Percentiles rank a stretch among this genome's conserved stretches.
Evolutionary conservation across 495 filamentous ascomycete genomes (phyloP).

Genomic region (Lindgomyces ingoldianus): DNA sequence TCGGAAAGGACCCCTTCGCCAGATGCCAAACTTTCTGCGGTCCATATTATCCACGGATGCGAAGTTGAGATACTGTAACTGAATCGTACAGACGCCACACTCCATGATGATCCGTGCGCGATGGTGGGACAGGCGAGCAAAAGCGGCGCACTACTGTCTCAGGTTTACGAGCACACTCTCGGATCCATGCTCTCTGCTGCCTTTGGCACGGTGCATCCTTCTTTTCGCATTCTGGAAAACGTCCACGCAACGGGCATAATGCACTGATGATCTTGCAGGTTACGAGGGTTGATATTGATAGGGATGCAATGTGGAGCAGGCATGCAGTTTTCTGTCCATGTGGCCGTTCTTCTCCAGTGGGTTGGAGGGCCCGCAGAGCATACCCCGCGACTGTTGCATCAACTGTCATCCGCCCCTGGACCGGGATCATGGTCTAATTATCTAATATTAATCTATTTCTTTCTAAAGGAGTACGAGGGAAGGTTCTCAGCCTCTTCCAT

Average conservation of each 20-base stretch:
- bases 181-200: not conserved
- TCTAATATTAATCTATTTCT: too few relatives aligned
- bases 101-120: not conserved
- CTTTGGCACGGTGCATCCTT: not conserved
- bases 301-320: too few relatives aligned
- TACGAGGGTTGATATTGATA: not conserved
- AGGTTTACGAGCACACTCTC: constrained; percentile 13
- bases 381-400: not conserved
- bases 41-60: constrained; percentile 2
- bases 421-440: too few relatives aligned
- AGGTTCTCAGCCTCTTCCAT: too few relatives aligned
- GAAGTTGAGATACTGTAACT: not conserved
- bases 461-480: too few relatives aligned
- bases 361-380: not conserved
- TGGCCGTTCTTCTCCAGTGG: not conserved
- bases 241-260: not conserved
- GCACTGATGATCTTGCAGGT: not conserved
- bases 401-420: not conserved
- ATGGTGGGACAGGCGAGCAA: not conserved
- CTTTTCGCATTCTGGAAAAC: not conserved
- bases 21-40: not conserved
- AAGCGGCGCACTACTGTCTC: constrained; percentile 8
- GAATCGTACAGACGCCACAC: not conserved
- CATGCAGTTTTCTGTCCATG: not conserved
- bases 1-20: not conserved